Evolutionary conservation across 768 basidiomycete genomes (phyloP), one percentile per base, ranked within the genome.

Genomic region (Lactifluus rugatus): DNA sequence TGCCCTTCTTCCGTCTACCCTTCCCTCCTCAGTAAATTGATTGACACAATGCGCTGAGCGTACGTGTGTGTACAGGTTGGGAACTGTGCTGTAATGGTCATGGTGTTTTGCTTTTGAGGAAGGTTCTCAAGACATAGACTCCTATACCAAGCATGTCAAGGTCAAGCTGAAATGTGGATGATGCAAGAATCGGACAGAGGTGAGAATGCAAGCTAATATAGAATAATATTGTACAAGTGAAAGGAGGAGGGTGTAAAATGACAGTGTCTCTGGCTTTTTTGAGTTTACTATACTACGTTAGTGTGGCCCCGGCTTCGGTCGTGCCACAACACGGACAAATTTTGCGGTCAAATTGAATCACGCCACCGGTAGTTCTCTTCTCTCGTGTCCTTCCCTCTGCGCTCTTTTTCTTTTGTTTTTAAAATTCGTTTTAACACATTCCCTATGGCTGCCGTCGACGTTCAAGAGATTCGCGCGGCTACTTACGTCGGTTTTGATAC

Each of bases 401-500:
- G 9, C 25, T 48, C 52, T 48, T 52, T 61, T 32, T 39, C 56
- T 48, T 32, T 28, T 19, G 6, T 23, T 3, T 1, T 16, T n/a
- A 16, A 11, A 36, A 36, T 11, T 17, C 44, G 16, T 10, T 51
- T 28, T 21, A 21, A n/a, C 37, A 28, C 57, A 5, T 46, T 59
- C 50, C n/a, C 57, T 34, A 63, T 64, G 62, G 57, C 63, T 39
- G 37, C 62, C 39, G 61, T 39, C 42, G 63, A 64, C 0, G 62
- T 64, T 48, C 80, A 84, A 51, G 93, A 95, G 76, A 93, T 96
- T 66, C 85, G 87, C 66, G 93, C 93, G 32, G 80, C 88, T 62
- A 85, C 89, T 48, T 95, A 97, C 71, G 94, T 98, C 72, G 94
- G 94, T 69, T 98, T 98, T 77, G 94, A 98, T 80, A 85, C 88